A percentile compares a stretch with the other conserved stretches of the same genome.
Conservation (phyloP, 2,329 filamentous ascomycete genomes). For the Lachnum nothofagi region DNA sequence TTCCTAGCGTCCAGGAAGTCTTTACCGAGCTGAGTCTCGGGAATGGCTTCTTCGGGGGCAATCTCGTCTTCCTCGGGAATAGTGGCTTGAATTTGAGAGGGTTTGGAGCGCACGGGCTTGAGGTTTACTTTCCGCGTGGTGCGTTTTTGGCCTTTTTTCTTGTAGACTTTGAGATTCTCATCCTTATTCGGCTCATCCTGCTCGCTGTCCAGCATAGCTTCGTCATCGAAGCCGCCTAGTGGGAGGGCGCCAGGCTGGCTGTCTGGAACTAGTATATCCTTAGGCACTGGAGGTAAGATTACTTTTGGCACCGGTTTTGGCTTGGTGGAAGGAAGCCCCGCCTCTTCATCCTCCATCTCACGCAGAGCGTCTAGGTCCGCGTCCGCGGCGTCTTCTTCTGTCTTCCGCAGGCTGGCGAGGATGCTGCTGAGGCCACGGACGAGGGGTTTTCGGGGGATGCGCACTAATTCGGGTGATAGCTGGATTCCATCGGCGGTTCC, state of each 20-base stretch:
- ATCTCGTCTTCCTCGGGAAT: slow-evolving; percentile 32
- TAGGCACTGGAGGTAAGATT: slow-evolving; percentile 16
- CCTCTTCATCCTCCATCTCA: slow-evolving; percentile 58
- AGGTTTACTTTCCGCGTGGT: slow-evolving; percentile 67
- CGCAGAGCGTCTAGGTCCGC: slow-evolving; percentile 69
- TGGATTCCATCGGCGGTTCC: slow-evolving; percentile 51
- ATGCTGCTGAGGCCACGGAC: slow-evolving; percentile 68
- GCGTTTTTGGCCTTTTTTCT: slow-evolving; percentile 80
- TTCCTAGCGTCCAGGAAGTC: slow-evolving; percentile 27
- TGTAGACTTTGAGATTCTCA: slow-evolving; percentile 59
- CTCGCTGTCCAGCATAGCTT: slow-evolving; percentile 51
- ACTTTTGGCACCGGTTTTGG: slow-evolving; percentile 22
- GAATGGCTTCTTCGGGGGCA: slow-evolving; percentile 25
- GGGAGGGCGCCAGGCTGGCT: slow-evolving; percentile 38
- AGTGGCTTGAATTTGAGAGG: slow-evolving; percentile 38
- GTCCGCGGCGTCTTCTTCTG: slow-evolving; percentile 65
- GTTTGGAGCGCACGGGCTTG: slow-evolving; percentile 47
- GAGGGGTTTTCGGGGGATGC: slow-evolving; percentile 56
- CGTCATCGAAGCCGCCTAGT: slow-evolving; percentile 61
- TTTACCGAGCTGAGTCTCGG: slow-evolving; percentile 23
- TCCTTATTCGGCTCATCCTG: slow-evolving; percentile 46
- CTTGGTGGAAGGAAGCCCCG: slow-evolving; percentile 7
- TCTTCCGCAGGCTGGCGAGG: slow-evolving; percentile 62
- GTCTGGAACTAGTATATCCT: slow-evolving; percentile 42
- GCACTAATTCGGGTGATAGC: slow-evolving; percentile 41